Conservation (phyloP, 768 basidiomycete genomes). For the Podaxis sp. region DNA sequence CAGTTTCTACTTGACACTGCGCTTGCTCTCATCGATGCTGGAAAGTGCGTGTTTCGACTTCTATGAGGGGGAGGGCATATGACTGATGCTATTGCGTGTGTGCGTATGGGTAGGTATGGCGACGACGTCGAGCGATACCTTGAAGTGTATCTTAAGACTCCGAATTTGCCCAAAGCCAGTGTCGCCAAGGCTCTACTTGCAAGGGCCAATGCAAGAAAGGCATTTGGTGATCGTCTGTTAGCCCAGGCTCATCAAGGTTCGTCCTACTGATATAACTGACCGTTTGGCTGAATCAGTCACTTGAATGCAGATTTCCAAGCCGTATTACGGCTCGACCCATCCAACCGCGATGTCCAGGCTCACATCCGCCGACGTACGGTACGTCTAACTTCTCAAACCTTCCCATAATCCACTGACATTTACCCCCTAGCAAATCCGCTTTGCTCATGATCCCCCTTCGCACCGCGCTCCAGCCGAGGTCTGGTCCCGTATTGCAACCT, state of each 20-base stretch:
- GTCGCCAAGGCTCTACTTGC: conserved; percentile 56
- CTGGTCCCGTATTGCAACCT: conserved; percentile 64
- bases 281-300: not conserved
- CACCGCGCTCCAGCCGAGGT: conserved; percentile 65
- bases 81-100: too few species aligned
- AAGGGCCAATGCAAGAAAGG: conserved; percentile 58
- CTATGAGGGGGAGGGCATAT: not conserved
- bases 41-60: conserved; percentile 38
- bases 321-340: conserved; percentile 59
- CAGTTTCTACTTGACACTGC: conserved; percentile 51
- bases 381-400: conserved; percentile 19
- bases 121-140: conserved; percentile 63
- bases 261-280: not conserved
- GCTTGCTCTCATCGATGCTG: conserved; percentile 46
- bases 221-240: conserved; percentile 53
- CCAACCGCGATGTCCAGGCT: conserved; percentile 53
- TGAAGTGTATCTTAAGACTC: conserved; percentile 65
- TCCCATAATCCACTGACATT: not conserved
- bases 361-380: conserved; percentile 50
- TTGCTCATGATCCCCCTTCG: conserved; percentile 54
- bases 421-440: conserved; percentile 43
- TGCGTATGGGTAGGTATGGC: conserved; percentile 47
- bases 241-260: conserved; percentile 60
- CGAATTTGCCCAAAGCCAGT: conserved; percentile 51
- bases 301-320: conserved; percentile 53